Base-by-base conservation (phyloP, 1,284 basidiomycete species). In the Neonothopanus nambi region DNA sequence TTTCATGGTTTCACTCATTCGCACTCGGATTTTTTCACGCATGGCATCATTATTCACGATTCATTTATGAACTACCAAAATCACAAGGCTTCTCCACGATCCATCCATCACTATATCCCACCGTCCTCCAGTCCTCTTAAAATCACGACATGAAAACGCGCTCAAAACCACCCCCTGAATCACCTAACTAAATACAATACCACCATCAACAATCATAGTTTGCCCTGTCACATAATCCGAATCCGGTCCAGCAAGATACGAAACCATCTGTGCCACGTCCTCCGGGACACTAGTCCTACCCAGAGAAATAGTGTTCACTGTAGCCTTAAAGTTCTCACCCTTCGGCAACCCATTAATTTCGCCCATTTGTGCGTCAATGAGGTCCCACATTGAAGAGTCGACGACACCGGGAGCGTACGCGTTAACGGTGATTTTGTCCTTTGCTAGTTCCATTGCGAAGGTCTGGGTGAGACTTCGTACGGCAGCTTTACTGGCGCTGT, bases 151-250 rank as follows among this genome's bases (percentile, higher is more conserved):
- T n/a, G n/a, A n/a, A n/a, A n/a, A n/a, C n/a, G n/a, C n/a, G n/a
- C n/a, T n/a, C n/a, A n/a, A n/a, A n/a, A n/a, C n/a, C n/a, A n/a
- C n/a, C n/a, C n/a, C 26, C n/a, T n/a, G 41, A 43, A 43, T 45
- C n/a, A 13, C 30, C 30, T 21, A 58, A 24, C 42, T 48, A 24
- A 58, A 58, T 5, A 50, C 43, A 6, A 54, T 48, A 12, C 57
- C 57, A 15, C 57, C 57, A 44, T 58, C 57, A 15, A 56, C 47
- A 36, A 54, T 28, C 44, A 58, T 39, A 26, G 57, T 58, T 28
- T 58, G 57, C 8, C 57, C 57, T 20, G 57, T 58, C n/a, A 58
- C 36, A 48, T 56, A 58, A 48, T 58, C 57, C 9, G 57, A 53
- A 38, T 58, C 57, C 24, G 48, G 44, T 20, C 57, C 41, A 13